Evolutionary conservation across 202 grass and related monocot genomes (phyloP).

Genomic region (Hordeum pubiflorum): DNA sequence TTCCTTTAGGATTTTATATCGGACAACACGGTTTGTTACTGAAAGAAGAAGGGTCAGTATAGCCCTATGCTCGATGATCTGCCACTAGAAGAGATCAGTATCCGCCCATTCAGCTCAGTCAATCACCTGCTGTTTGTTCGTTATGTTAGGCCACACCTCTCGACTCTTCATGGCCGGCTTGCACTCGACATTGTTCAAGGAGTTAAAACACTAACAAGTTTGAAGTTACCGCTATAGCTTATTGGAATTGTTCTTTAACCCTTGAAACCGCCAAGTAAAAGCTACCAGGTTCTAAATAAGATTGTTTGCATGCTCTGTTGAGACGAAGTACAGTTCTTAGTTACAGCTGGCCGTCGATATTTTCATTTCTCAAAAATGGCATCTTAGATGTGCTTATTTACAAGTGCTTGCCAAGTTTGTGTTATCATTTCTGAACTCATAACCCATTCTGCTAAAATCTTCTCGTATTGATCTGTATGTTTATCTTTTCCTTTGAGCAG

Average conservation of each 20-base stretch:
- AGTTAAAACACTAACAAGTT: background rate
- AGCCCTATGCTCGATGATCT: background rate
- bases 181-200: background rate
- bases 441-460: background rate
- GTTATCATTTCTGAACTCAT: background rate
- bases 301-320: background rate
- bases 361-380: background rate
- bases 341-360: background rate
- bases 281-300: background rate
- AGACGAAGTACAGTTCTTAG: background rate
- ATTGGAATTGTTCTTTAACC: background rate
- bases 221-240: background rate
- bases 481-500: slow-evolving; percentile 32
- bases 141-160: background rate
- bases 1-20: background rate
- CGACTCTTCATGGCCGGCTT: background rate
- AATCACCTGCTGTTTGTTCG: background rate
- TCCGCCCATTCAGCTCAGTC: background rate
- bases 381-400: background rate
- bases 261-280: background rate
- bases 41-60: background rate
- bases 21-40: background rate
- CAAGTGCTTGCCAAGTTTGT: background rate
- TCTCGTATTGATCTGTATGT: background rate
- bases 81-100: background rate